Conservation (phyloP, 1,139 yeast species). For the Diutina neorugosa region DNA sequence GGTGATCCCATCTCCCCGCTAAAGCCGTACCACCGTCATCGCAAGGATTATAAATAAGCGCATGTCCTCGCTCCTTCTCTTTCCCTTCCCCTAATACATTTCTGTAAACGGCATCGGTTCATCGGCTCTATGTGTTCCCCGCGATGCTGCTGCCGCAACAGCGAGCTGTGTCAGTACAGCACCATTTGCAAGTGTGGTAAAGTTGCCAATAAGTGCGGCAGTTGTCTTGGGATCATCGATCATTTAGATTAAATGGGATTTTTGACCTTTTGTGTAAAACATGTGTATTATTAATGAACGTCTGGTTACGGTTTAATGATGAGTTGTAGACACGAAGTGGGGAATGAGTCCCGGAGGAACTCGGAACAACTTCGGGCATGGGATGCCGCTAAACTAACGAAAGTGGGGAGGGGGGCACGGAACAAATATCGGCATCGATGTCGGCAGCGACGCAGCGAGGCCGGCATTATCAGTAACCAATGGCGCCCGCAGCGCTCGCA, state of each 20-base stretch:
- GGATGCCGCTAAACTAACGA: neutral
- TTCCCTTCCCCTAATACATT: neutral
- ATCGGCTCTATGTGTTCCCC: neutral
- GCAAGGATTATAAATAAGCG: neutral
- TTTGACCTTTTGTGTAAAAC: neutral
- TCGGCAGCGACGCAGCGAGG: neutral
- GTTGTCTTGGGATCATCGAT: constrained; percentile 3
- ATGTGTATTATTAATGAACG: neutral
- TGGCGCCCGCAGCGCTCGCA: no score
- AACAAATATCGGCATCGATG: neutral
- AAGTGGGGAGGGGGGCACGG: neutral
- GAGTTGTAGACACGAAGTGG: neutral
- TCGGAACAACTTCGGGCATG: neutral
- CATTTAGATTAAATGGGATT: neutral
- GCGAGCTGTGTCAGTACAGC: constrained; percentile 1
- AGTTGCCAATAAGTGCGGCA: constrained; percentile 4
- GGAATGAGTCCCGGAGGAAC: neutral
- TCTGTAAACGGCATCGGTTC: neutral
- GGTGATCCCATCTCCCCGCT: neutral
- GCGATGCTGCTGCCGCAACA: neutral
- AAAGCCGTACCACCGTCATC: neutral
- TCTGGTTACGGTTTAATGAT: neutral
- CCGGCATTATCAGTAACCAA: neutral
- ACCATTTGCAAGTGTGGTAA: constrained; percentile 4
- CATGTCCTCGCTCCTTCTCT: no score